Conservation (phyloP, 2,329 filamentous ascomycete species). For the Alternaria ventricosa region DNA sequence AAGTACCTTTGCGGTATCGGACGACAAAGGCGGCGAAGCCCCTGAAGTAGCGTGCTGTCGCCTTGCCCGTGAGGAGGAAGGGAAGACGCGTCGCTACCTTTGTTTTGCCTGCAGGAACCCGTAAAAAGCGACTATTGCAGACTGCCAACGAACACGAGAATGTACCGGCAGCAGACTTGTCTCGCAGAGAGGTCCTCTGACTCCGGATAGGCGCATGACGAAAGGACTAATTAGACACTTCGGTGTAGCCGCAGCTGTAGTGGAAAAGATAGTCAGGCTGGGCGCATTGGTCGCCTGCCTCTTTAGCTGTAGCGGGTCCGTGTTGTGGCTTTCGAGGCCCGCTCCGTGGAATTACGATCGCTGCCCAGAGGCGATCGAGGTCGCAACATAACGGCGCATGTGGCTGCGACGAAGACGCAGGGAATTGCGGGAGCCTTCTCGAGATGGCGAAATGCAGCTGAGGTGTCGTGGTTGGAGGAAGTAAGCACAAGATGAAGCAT, state of each 20-base stretch:
- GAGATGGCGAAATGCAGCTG: background rate
- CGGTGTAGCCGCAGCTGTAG: constrained; percentile 7
- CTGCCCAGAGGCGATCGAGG: background rate
- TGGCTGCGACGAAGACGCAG: background rate
- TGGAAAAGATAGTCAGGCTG: constrained; percentile 16
- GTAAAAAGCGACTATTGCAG: constrained; percentile 12
- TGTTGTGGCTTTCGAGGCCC: background rate
- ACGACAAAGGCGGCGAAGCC: background rate
- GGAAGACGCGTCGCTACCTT: background rate
- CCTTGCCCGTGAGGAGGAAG: background rate
- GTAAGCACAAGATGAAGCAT: background rate
- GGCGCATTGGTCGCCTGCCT: constrained; percentile 23
- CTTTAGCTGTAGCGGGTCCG: constrained; percentile 11
- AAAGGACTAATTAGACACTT: background rate
- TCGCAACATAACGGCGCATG: background rate
- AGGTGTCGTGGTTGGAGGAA: constrained; percentile 5
- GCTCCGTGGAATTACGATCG: background rate
- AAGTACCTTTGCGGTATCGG: background rate
- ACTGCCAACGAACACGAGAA: constrained; percentile 6
- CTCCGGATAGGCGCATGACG: constrained; percentile 4
- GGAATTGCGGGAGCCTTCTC: background rate
- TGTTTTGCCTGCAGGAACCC: constrained; percentile 25
- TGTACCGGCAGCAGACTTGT: background rate
- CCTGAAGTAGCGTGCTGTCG: background rate
- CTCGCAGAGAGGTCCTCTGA: background rate